Base-by-base conservation (phyloP, 1,139 yeast species). In the Candida glucosophila region DNA sequence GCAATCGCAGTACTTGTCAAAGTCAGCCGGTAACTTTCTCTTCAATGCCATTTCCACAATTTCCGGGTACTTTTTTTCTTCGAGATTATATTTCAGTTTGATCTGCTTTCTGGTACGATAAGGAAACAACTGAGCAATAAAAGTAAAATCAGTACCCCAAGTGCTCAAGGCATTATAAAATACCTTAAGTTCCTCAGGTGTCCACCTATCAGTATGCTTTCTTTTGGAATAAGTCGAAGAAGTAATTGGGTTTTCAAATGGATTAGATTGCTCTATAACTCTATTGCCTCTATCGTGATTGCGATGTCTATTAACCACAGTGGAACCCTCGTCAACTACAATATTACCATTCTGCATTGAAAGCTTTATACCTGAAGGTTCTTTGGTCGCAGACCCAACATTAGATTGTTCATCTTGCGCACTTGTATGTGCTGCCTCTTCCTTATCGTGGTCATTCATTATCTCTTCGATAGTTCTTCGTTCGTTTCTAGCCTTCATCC, bases 141-240 rank as follows among this genome's bases (percentile, higher is more conserved):
- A 55, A 6, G 86, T 81, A 54, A 90, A 90, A 54, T 90, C 97
- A 0, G 98, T 88, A 2, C 98, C 98, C 93, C 95, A 88, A 40
- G 76, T 75, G 16, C 93, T 75, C 25, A 90, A 52, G 0, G 95
- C 93, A 32, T 71, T 65, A 46, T 82, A 90, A 40, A 90, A 80
- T 38, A 67, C 67, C 3, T 64, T 56, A n/a, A 86, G 66, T 46
- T 88, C 97, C 9, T 68, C 71, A 0, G 64, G 49, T 3, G 78
- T 77, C 98, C 98, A 90, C 30, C 80, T 70, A 40, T 86, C 95
- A 0, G 93, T 76, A 35, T 76, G 74, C 22, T 55, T 63, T 28
- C 76, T 61, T 39, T 73, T 78, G 13, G 90, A 73, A 49, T 81
- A 90, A 0, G 92, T 67, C 2, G 77, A 75, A 15, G 86, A 77